Evolutionary conservation across 140 eudicot species (phyloP).

Genomic region (Erigeron philadelphicus): DNA sequence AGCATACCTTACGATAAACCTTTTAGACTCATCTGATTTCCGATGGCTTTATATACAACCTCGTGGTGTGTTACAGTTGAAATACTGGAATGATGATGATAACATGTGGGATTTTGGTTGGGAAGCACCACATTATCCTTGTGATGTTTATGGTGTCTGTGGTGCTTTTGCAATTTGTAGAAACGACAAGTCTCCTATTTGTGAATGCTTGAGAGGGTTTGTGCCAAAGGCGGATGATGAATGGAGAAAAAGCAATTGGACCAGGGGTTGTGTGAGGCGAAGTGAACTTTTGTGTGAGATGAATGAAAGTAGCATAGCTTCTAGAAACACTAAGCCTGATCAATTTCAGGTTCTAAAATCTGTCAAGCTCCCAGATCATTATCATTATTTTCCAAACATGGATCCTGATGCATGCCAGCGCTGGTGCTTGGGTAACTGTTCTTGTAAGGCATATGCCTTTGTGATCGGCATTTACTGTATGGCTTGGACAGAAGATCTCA

Average conservation of each 20-base stretch:
- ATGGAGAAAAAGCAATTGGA: slow-evolving; percentile 38
- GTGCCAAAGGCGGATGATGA: slow-evolving; percentile 32
- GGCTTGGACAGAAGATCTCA: slow-evolving; percentile 31
- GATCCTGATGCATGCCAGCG: slow-evolving; percentile 12
- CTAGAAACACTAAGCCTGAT: slow-evolving; percentile 25
- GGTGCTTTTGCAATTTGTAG: slow-evolving; percentile 37
- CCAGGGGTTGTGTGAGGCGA: slow-evolving; percentile 35
- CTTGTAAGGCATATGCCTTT: slow-evolving; percentile 37
- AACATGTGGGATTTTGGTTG: slow-evolving; percentile 15
- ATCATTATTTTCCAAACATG: slow-evolving; percentile 12
- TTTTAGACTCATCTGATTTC: neutral
- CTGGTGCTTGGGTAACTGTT: slow-evolving; percentile 30
- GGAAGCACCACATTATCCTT: slow-evolving; percentile 25
- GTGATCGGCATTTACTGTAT: slow-evolving; percentile 26
- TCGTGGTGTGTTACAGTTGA: slow-evolving; percentile 1
- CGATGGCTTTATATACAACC: slow-evolving; percentile 6
- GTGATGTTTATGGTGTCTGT: slow-evolving; percentile 39
- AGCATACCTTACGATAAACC: slow-evolving; percentile 1
- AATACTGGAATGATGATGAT: neutral
- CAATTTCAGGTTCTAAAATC: slow-evolving; percentile 19
- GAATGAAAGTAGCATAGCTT: slow-evolving; percentile 18
- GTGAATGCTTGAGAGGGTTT: slow-evolving; percentile 38
- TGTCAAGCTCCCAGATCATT: slow-evolving; percentile 35
- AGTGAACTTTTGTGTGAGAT: slow-evolving; percentile 30
- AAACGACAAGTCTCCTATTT: slow-evolving; percentile 9